Percentiles rank a stretch among this genome's conserved stretches.
These are phyloP conservation scores for Coemansia sp. DNA, from an alignment of 192 early-diverging fungal genomes.

Conservation along the genomic window DNA sequence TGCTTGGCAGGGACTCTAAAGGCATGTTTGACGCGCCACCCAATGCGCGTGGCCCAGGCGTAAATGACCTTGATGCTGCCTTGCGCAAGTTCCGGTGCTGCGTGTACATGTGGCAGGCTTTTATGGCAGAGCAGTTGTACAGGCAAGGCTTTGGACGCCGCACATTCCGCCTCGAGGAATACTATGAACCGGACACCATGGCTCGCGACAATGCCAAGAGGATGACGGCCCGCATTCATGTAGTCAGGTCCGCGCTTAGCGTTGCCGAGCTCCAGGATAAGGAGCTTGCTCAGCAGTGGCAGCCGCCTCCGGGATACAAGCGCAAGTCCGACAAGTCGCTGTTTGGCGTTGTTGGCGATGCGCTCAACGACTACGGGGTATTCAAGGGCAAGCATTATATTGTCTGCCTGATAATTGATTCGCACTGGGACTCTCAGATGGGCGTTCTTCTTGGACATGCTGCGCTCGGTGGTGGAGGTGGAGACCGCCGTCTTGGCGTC, in stretches of 20 bases:
- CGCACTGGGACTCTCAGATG: constrained; percentile 59
- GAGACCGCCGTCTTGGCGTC: constrained; percentile 59
- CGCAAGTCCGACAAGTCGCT: constrained; percentile 47
- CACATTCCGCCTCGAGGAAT: constrained; percentile 68
- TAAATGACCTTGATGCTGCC: constrained; percentile 57
- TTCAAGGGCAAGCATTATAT: constrained; percentile 53
- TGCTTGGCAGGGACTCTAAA: constrained; percentile 63
- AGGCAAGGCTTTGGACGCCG: constrained; percentile 70
- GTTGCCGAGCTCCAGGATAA: constrained; percentile 62
- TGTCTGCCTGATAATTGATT: constrained; percentile 62
- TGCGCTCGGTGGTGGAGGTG: constrained; percentile 64
- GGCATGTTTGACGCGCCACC: constrained; percentile 64
- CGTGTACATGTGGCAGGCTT: constrained; percentile 76
- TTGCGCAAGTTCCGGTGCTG: constrained; percentile 62
- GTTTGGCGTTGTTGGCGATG: constrained; percentile 58
- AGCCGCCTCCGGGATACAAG: constrained; percentile 38
- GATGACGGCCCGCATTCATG: constrained; percentile 61
- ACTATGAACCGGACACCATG: constrained; percentile 58
- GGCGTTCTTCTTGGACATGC: constrained; percentile 63
- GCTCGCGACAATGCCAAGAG: constrained; percentile 47
- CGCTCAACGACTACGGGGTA: constrained; percentile 53
- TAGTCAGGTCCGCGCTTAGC: constrained; percentile 55
- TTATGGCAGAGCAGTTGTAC: constrained; percentile 69
- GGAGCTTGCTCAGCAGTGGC: constrained; percentile 63
- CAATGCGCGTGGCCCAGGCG: constrained; percentile 44